Percentiles rank a stretch among this genome's conserved stretches.
These are phyloP conservation scores for Alternaria infectoria DNA, from an alignment of 2,329 filamentous ascomycete species.

Conservation along the genomic window DNA sequence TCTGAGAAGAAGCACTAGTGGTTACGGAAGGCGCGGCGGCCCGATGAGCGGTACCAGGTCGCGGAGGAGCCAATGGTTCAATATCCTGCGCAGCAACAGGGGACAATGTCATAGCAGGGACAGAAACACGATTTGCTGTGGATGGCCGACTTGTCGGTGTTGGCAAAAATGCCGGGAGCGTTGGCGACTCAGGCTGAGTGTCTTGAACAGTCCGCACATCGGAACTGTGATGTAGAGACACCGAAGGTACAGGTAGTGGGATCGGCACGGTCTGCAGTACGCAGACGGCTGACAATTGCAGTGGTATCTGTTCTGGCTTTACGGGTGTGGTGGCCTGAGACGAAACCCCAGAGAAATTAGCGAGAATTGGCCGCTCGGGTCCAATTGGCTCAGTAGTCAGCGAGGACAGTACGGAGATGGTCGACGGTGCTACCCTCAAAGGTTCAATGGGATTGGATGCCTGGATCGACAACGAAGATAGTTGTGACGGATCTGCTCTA, in stretches of 20 bases:
- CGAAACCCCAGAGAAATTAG: conserved; percentile 25
- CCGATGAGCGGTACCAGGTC: conserved; percentile 41
- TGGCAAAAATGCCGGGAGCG: conserved; percentile 40
- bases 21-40: conserved; percentile 16
- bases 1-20: conserved; percentile 20
- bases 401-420: conserved; percentile 26
- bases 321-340: conserved; percentile 36
- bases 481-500: conserved; percentile 11
- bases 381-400: conserved; percentile 29
- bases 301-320: conserved; percentile 22
- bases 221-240: conserved; percentile 29
- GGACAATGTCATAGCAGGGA: conserved; percentile 32
- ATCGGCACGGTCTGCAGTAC: conserved; percentile 40
- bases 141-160: conserved; percentile 39
- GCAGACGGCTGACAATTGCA: conserved; percentile 31
- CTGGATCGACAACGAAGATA: conserved; percentile 32
- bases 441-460: conserved; percentile 32
- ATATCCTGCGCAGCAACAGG: conserved; percentile 35
- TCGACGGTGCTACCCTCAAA: conserved; percentile 13
- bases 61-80: conserved; percentile 35
- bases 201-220: conserved; percentile 38
- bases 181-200: conserved; percentile 45
- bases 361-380: conserved; percentile 16
- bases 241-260: conserved; percentile 10
- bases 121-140: conserved; percentile 31